A percentile compares a stretch with the other conserved stretches of the same genome.
Evolutionary conservation across 1,284 basidiomycete species (phyloP).

Genomic region (Cutaneotrichosporon sp.): DNA sequence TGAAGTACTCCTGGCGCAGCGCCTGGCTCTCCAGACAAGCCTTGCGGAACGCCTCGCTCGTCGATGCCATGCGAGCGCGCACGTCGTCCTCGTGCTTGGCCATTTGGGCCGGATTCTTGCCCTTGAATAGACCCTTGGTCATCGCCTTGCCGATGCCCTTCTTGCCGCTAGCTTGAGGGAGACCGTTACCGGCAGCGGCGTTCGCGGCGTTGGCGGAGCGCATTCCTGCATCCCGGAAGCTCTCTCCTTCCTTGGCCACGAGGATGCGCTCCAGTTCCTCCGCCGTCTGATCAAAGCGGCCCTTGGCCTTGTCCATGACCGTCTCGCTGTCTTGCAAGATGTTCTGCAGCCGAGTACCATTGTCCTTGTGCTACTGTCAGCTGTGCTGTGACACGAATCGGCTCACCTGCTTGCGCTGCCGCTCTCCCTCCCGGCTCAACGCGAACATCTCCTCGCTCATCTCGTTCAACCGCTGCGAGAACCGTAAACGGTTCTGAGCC

Average conservation of each 20-base stretch:
- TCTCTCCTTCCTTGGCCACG: slow-evolving; percentile 91
- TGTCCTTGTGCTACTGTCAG: slow-evolving; percentile 72
- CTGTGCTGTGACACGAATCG: not conserved
- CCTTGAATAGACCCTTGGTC: slow-evolving; percentile 87
- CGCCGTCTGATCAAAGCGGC: slow-evolving; percentile 79
- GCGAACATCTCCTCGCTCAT: slow-evolving; percentile 92
- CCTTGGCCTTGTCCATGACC: slow-evolving; percentile 79
- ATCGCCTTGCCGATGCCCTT: slow-evolving; percentile 65
- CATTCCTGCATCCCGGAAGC: slow-evolving; percentile 72
- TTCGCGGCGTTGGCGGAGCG: slow-evolving; percentile 48
- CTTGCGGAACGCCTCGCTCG: slow-evolving; percentile 86
- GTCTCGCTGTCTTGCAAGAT: slow-evolving; percentile 85
- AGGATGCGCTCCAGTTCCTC: slow-evolving; percentile 95
- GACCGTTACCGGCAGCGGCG: slow-evolving; percentile 59
- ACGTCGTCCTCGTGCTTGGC: slow-evolving; percentile 94
- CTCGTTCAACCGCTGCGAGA: slow-evolving; percentile 81
- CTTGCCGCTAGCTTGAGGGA: slow-evolving; percentile 74
- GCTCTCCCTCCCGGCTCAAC: slow-evolving; percentile 88
- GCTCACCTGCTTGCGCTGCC: slow-evolving; percentile 78
- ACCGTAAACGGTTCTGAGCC: slow-evolving; percentile 82
- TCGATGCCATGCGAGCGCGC: slow-evolving; percentile 73
- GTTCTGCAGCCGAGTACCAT: slow-evolving; percentile 81
- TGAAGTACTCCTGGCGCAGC: slow-evolving; percentile 94
- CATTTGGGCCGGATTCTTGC: slow-evolving; percentile 89
- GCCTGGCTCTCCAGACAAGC: slow-evolving; percentile 86